Evolutionary conservation across 1,139 yeast genomes (phyloP).

Genomic region (Lodderomyces oxycetoniae): DNA sequence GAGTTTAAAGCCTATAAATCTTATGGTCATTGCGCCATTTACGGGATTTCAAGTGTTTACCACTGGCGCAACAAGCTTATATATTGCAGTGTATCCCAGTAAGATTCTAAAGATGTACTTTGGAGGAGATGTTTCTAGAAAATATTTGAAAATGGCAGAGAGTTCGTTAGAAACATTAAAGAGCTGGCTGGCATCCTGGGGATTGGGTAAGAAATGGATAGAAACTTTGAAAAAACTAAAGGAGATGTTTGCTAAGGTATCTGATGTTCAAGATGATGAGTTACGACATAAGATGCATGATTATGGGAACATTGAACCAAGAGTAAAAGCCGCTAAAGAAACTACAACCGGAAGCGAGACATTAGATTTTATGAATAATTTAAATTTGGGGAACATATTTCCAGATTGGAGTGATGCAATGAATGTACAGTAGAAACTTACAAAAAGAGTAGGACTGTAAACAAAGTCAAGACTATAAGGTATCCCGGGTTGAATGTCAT

Average conservation of each 20-base stretch:
- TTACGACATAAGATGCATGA: constrained; percentile 24
- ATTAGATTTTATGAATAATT: constrained; percentile 19
- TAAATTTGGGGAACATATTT: constrained; percentile 20
- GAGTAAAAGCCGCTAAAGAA: constrained; percentile 17
- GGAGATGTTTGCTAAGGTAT: constrained; percentile 17
- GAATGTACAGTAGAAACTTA: constrained; percentile 7
- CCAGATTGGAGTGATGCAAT: constrained; percentile 21
- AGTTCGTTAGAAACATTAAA: constrained; percentile 18
- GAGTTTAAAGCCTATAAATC: constrained; percentile 21
- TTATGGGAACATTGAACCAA: constrained; percentile 20
- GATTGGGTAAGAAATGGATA: constrained; percentile 23
- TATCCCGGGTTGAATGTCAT: constrained; percentile 4
- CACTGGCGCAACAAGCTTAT: constrained; percentile 29
- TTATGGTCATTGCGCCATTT: constrained; percentile 37
- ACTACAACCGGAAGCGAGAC: constrained; percentile 12
- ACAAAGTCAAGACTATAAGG: constrained; percentile 6
- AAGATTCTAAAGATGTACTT: constrained; percentile 15
- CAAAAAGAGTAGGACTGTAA: constrained; percentile 4
- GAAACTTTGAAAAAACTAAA: constrained; percentile 19
- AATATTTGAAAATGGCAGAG: constrained; percentile 18
- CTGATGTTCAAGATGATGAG: constrained; percentile 18
- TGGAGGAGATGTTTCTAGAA: constrained; percentile 14
- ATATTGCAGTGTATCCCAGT: constrained; percentile 27
- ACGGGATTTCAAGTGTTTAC: constrained; percentile 37
- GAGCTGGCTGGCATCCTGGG: constrained; percentile 24